Percentiles rank a stretch among this genome's conserved stretches.
These are phyloP conservation scores for Yamadazyma songkhlaensis DNA, from an alignment of 1,139 yeast genomes.

Conservation along the genomic window DNA sequence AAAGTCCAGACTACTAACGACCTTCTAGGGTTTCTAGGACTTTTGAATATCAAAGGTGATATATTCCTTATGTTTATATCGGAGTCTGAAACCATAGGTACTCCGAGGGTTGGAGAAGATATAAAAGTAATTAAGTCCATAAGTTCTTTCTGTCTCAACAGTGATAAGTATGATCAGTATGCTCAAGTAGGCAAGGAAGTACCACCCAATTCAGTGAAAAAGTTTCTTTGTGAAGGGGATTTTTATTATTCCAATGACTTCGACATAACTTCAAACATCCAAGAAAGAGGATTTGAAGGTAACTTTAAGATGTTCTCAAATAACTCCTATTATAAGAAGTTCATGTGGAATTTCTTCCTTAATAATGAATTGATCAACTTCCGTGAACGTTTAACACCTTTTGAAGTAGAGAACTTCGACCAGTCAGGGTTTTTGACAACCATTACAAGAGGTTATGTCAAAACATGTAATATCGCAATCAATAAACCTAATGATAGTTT, in stretches of 20 bases:
- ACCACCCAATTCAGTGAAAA: constrained; percentile 59
- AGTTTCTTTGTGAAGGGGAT: constrained; percentile 57
- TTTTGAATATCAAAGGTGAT: constrained; percentile 52
- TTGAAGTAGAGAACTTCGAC: constrained; percentile 53
- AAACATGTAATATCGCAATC: constrained; percentile 50
- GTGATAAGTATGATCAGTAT: constrained; percentile 49
- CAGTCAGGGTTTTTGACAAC: constrained; percentile 55
- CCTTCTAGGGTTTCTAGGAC: constrained; percentile 59
- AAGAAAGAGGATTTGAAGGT: constrained; percentile 47
- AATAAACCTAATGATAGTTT: constrained; percentile 37
- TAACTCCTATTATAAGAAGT: constrained; percentile 49
- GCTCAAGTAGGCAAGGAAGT: constrained; percentile 30
- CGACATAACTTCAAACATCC: constrained; percentile 61
- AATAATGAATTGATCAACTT: constrained; percentile 57
- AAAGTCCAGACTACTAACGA: constrained; percentile 39
- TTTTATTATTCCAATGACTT: constrained; percentile 66
- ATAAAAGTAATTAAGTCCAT: constrained; percentile 54
- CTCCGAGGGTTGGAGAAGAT: constrained; percentile 53
- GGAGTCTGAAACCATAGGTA: constrained; percentile 54
- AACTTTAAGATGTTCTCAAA: constrained; percentile 36
- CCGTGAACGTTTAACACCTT: constrained; percentile 50
- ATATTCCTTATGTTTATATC: constrained; percentile 60
- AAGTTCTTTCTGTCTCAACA: constrained; percentile 61
- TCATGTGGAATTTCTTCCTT: constrained; percentile 66
- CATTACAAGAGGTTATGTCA: constrained; percentile 65